These are phyloP conservation scores for Aspergillus texensis DNA, from an alignment of 2,329 filamentous ascomycete species.

Conservation along the genomic window DNA sequence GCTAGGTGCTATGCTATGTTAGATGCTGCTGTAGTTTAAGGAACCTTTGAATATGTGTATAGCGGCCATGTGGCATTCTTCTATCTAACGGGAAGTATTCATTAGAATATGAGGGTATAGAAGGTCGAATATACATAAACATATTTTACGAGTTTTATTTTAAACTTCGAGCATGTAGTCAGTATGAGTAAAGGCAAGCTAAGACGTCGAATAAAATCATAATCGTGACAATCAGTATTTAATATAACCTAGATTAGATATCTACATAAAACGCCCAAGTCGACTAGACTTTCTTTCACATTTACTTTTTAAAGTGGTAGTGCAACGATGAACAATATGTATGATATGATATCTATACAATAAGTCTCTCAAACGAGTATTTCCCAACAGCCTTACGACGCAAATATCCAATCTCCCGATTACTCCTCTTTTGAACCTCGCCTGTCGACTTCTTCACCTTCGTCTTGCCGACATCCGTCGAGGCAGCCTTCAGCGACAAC, in stretches of 20 bases:
- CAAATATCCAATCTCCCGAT: slow-evolving; percentile 74
- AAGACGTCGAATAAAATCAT: neutral
- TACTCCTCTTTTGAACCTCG: slow-evolving; percentile 69
- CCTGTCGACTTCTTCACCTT: slow-evolving; percentile 66
- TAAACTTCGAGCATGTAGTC: too few relatives aligned
- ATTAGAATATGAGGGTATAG: too few relatives aligned
- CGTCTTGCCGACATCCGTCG: slow-evolving; percentile 45
- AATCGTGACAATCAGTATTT: neutral
- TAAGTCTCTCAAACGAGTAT: slow-evolving; percentile 80
- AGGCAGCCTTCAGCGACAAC: slow-evolving; percentile 68
- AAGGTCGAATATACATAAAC: neutral
- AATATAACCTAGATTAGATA: neutral
- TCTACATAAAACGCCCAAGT: neutral
- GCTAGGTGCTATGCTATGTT: too few relatives aligned
- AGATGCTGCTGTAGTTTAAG: too few relatives aligned
- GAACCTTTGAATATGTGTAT: too few relatives aligned
- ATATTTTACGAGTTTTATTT: neutral
- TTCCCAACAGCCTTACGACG: slow-evolving; percentile 77
- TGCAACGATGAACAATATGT: neutral
- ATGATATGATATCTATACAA: slow-evolving; percentile 52
- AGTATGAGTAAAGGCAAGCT: neutral
- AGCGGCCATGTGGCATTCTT: too few relatives aligned
- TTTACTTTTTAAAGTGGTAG: neutral
- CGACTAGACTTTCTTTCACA: neutral
- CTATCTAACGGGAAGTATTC: too few relatives aligned